Evolutionary conservation across 352 stramenopile species (phyloP).

Genomic region (Globisporangium irregulare): DNA sequence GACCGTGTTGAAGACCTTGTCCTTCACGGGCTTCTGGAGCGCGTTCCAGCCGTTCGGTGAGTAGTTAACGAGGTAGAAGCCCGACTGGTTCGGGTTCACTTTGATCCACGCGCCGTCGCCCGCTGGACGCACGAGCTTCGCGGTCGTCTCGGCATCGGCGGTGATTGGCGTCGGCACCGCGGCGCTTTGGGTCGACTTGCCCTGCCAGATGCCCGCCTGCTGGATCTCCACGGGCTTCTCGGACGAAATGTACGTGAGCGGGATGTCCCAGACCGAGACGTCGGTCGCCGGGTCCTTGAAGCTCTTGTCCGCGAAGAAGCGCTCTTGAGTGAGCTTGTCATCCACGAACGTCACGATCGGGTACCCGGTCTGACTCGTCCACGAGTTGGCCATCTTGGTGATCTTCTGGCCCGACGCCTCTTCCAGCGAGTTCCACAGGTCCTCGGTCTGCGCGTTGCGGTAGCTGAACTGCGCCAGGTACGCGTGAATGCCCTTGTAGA

Average conservation of each 20-base stretch:
- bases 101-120: conserved; percentile 89
- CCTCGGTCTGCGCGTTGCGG: conserved; percentile 92
- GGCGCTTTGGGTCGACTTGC: conserved; percentile 8
- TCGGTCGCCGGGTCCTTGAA: conserved; percentile 53
- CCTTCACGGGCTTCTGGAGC: conserved; percentile 63
- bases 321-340: conserved; percentile 83
- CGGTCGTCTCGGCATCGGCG: conserved; percentile 10
- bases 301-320: conserved; percentile 91
- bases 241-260: conserved; percentile 66
- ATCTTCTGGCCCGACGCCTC: conserved; percentile 90
- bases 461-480: conserved; percentile 95
- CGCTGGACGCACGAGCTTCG: conserved; percentile 14
- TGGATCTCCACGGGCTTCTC: conserved; percentile 45
- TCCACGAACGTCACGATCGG: conserved; percentile 85
- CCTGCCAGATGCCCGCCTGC: conserved; percentile 60
- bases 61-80: conserved; percentile 95
- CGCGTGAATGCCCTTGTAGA: conserved; percentile 85
- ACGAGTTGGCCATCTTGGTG: conserved; percentile 89
- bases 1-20: conserved; percentile 57
- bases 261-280: conserved; percentile 76
- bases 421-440: conserved; percentile 94
- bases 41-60: conserved; percentile 77
- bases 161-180: conserved; percentile 5
- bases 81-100: conserved; percentile 94
- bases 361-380: conserved; percentile 94